These are phyloP conservation scores for Sinapis alba DNA, from an alignment of 441 rosid genomes.

Conservation along the genomic window DNA sequence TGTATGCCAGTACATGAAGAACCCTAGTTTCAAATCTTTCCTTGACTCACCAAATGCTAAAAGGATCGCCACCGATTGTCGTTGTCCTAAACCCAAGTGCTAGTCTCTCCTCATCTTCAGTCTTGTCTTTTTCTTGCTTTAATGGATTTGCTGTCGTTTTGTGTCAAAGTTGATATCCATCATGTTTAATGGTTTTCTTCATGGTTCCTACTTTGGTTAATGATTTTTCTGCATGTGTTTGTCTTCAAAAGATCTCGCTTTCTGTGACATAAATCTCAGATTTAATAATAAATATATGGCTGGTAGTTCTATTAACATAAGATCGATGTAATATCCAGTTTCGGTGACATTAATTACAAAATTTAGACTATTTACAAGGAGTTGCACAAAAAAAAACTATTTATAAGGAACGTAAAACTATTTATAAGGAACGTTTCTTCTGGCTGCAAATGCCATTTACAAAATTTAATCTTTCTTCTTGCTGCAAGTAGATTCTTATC, in stretches of 20 bases:
- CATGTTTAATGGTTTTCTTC: not conserved
- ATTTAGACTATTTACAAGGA: not conserved
- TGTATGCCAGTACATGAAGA: conserved; percentile 78
- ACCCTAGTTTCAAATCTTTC: conserved; percentile 65
- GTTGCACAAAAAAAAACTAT: not conserved
- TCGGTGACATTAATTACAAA: not conserved
- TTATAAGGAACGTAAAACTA: not conserved
- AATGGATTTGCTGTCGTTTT: conserved; percentile 1
- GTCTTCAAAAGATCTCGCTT: not conserved
- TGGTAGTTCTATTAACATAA: no score
- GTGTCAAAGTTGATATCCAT: not conserved
- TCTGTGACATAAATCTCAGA: not conserved
- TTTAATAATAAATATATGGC: not conserved
- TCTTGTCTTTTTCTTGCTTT: not conserved
- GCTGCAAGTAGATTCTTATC: not conserved
- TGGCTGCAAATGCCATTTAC: not conserved
- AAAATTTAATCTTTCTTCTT: not conserved
- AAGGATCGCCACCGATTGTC: conserved; percentile 75
- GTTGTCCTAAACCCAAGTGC: conserved; percentile 83
- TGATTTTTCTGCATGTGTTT: not conserved
- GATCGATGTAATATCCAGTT: not conserved
- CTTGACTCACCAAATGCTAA: conserved; percentile 82
- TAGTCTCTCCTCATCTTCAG: conserved; percentile 1
- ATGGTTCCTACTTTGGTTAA: not conserved
- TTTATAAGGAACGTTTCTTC: not conserved